These are phyloP conservation scores for Triadica sebifera DNA, from an alignment of 345 rosid genomes.

Conservation along the genomic window DNA sequence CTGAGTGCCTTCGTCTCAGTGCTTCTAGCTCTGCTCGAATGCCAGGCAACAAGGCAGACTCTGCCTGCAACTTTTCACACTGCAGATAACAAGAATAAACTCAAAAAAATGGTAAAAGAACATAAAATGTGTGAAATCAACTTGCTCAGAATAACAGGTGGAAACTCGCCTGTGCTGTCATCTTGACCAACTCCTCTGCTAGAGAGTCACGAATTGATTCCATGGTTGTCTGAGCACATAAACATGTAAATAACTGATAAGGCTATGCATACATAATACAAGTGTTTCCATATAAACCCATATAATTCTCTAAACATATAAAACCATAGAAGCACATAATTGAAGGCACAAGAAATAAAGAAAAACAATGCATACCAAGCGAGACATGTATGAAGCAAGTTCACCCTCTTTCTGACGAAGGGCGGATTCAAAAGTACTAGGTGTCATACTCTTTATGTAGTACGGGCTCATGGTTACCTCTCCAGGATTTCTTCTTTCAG, in stretches of 20 bases:
- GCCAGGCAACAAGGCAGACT: conserved; percentile 71
- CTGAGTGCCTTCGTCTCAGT: conserved; percentile 89
- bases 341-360: not conserved
- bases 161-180: conserved; percentile 79
- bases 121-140: not conserved
- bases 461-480: conserved; percentile 73
- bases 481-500: conserved; percentile 67
- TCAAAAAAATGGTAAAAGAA: not conserved
- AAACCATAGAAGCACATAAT: not conserved
- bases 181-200: conserved; percentile 92
- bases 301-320: not conserved
- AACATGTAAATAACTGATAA: not conserved
- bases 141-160: not conserved
- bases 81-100: conserved; percentile 34
- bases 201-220: conserved; percentile 96
- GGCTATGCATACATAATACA: too few species aligned
- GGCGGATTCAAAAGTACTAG: conserved; percentile 85
- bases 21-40: conserved; percentile 90
- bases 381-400: conserved; percentile 94
- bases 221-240: conserved; percentile 67
- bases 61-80: conserved; percentile 85
- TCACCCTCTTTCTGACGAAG: conserved; percentile 99
- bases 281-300: not conserved
- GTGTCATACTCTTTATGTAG: conserved; percentile 93
- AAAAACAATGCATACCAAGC: conserved; percentile 61